Evolutionary conservation across 805 yeast species (phyloP).

Genomic region (Kazachstania viticola): DNA sequence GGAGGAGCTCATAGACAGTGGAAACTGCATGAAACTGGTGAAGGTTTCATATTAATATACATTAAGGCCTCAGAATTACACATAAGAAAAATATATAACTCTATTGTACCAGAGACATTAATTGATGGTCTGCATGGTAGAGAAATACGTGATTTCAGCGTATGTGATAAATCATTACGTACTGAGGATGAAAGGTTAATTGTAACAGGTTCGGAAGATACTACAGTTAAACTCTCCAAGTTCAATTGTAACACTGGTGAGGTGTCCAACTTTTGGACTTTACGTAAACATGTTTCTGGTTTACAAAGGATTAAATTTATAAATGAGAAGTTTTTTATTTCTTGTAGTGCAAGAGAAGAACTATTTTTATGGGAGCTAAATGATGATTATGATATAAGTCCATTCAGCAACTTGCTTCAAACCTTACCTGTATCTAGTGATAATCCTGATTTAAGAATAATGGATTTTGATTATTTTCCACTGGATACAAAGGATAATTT

Average conservation of each 20-base stretch:
- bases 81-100: constrained; percentile 26
- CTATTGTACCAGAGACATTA: constrained; percentile 26
- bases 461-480: constrained; percentile 61
- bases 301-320: constrained; percentile 63
- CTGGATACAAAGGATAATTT: constrained; percentile 11
- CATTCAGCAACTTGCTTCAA: constrained; percentile 39
- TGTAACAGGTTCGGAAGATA: constrained; percentile 83
- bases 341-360: constrained; percentile 83
- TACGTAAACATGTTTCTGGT: constrained; percentile 81
- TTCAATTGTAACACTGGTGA: constrained; percentile 28
- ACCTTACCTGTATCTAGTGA: constrained; percentile 43
- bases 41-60: constrained; percentile 38
- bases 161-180: constrained; percentile 28
- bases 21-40: constrained; percentile 33
- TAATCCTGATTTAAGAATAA: constrained; percentile 77
- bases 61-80: constrained; percentile 44
- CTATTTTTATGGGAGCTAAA: constrained; percentile 65
- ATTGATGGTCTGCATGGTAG: constrained; percentile 79
- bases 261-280: constrained; percentile 42
- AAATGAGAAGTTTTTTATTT: constrained; percentile 34
- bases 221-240: constrained; percentile 53
- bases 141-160: constrained; percentile 67
- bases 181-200: constrained; percentile 30
- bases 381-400: constrained; percentile 24
- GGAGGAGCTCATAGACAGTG: constrained; percentile 91